Base-by-base conservation (phyloP, 306 rosid genomes). In the Medicago lupulina region DNA sequence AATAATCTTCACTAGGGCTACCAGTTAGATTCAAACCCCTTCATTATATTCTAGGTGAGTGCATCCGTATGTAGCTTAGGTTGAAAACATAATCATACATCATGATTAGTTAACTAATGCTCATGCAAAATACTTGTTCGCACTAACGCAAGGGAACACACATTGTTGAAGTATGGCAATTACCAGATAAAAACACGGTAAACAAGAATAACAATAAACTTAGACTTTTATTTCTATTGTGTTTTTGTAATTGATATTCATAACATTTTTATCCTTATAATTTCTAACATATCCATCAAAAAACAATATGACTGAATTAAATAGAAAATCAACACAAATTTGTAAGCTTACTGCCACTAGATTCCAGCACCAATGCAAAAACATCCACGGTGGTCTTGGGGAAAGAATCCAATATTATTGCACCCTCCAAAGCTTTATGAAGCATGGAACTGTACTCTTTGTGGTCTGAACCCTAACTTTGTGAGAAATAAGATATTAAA, bases 371-470 rank as follows among this genome's bases (percentile, higher is more conserved):
- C 90, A 92, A 81, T 47, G 97, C 97, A 83, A 95, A 95, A 71
- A 92, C 96, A 76, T 95, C 98, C 59, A 95, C 97, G 7, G 99
- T 92, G 49, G 97, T 95, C 84, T 95, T 92, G 83, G 99, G 99
- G 77, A 90, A 92, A 18, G 79, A 83, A 80, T 92, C 97, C 90
- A 92, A 78, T 50, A 95, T 90, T 74, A 92, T 89, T 70, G 97
- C 96, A 79, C 99, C 97, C 84, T 88, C 98, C 87, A 95, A 81
- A 84, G 97, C 89, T 85, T 95, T 95, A 73, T 90, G 93, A 81
- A 95, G 97, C 98, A 89, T 88, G 0, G 93, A 83, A 69, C 89
- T 85, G 78, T 86, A 86, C 17, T 95, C 99, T 79, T 88, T 89
- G 80, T 87, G 87, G 65, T 90, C 98, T 60, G 88, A 85, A 64